Percentiles rank a stretch among this genome's conserved stretches.
These are phyloP conservation scores for Capronia coronata DNA, from an alignment of 2,329 filamentous ascomycete genomes.

Conservation along the genomic window DNA sequence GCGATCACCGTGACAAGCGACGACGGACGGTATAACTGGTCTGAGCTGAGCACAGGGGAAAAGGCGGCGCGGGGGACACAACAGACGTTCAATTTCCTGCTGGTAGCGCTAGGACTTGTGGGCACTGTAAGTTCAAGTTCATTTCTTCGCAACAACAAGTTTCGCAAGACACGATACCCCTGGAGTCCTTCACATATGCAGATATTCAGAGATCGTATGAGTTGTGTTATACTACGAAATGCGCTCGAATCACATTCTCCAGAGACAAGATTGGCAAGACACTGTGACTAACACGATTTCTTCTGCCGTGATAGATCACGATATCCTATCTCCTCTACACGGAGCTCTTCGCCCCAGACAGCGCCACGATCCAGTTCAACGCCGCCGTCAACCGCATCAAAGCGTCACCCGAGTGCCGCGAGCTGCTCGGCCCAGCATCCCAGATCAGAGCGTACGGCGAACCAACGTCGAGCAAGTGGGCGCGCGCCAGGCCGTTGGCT, in stretches of 20 bases:
- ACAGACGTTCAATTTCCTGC: conserved; percentile 78
- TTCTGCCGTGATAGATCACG: conserved; percentile 51
- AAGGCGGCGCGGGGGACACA: conserved; percentile 81
- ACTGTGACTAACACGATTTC: not conserved
- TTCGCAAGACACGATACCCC: not conserved
- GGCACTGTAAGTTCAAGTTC: conserved; percentile 73
- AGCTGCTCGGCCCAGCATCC: conserved; percentile 66
- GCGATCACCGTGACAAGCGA: conserved; percentile 80
- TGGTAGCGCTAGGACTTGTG: conserved; percentile 67
- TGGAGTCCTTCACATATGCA: too few species aligned
- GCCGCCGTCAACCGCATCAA: conserved; percentile 74
- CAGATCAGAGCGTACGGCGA: conserved; percentile 79
- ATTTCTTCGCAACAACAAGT: too few species aligned
- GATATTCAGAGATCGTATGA: too few species aligned
- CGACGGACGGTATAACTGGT: conserved; percentile 75
- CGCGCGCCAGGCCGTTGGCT: conserved; percentile 54
- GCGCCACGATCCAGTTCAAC: conserved; percentile 83
- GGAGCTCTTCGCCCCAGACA: conserved; percentile 77
- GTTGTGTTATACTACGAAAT: too few species aligned
- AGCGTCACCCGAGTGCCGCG: conserved; percentile 61
- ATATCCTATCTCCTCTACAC: conserved; percentile 71
- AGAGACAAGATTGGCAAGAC: too few species aligned
- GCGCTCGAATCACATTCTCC: too few species aligned
- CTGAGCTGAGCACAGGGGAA: conserved; percentile 64
- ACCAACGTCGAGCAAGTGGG: conserved; percentile 74